Conservation (phyloP, 2,329 filamentous ascomycete species). For the Neofusicoccum umdonicola region DNA sequence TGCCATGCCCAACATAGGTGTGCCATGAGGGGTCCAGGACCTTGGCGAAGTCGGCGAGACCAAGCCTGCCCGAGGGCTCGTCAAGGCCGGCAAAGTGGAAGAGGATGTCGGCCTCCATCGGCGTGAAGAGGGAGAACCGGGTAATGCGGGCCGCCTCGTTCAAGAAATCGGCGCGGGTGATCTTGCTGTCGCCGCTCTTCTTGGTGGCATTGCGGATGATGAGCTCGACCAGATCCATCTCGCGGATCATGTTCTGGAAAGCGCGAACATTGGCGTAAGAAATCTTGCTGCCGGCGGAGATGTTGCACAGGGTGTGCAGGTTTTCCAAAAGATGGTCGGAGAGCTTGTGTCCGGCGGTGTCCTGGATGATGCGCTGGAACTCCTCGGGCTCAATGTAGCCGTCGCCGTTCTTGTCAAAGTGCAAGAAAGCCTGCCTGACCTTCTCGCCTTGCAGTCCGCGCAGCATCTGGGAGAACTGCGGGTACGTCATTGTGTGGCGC, state of each 20-base stretch:
- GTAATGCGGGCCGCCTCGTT: constrained; percentile 90
- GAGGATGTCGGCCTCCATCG: constrained; percentile 97
- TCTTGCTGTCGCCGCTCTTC: constrained; percentile 85
- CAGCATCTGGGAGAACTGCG: constrained; percentile 97
- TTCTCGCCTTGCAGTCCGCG: constrained; percentile 93
- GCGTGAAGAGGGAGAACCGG: constrained; percentile 92
- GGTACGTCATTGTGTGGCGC: constrained; percentile 88
- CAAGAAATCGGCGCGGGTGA: constrained; percentile 89
- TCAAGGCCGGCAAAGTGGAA: constrained; percentile 97
- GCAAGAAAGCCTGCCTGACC: constrained; percentile 90
- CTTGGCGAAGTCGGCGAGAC: constrained; percentile 83
- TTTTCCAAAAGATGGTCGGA: constrained; percentile 93
- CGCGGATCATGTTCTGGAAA: constrained; percentile 95
- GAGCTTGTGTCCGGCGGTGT: constrained; percentile 92
- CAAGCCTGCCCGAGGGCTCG: constrained; percentile 79
- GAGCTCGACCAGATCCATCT: constrained; percentile 96
- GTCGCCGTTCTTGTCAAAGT: constrained; percentile 86
- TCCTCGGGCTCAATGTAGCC: constrained; percentile 95
- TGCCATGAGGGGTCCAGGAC: constrained; percentile 94
- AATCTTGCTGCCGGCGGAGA: constrained; percentile 85
- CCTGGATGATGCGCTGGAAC: constrained; percentile 93
- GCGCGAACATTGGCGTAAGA: constrained; percentile 96
- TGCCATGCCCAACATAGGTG: constrained; percentile 48
- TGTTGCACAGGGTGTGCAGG: constrained; percentile 90
- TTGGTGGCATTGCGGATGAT: constrained; percentile 83